These are phyloP conservation scores for Protomyces gravidus DNA, from an alignment of 1,139 yeast species.

Conservation along the genomic window DNA sequence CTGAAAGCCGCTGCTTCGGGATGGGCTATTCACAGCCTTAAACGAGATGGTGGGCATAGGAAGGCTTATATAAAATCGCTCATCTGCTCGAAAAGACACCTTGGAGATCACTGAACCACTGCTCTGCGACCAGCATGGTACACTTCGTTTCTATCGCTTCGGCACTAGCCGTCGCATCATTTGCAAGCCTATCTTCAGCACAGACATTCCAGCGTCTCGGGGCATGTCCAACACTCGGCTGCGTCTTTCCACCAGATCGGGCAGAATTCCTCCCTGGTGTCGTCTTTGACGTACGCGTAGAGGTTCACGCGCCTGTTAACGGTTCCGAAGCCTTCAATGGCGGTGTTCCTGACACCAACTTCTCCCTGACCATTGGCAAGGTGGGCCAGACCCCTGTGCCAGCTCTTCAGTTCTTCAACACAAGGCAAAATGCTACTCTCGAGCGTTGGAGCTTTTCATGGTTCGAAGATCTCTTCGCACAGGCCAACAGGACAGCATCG, in stretches of 20 bases:
- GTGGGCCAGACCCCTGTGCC: conserved; percentile 7
- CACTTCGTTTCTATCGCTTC: not conserved
- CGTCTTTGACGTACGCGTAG: conserved; percentile 3
- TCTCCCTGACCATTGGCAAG: conserved; percentile 4
- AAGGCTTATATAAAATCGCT: too few species aligned
- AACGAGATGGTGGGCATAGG: too few species aligned
- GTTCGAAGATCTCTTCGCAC: conserved; percentile 16
- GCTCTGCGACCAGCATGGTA: not conserved
- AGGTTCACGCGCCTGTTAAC: conserved; percentile 13
- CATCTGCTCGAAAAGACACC: too few species aligned
- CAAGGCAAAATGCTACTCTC: conserved; percentile 1
- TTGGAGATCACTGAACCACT: too few species aligned
- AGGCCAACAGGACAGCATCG: conserved; percentile 2
- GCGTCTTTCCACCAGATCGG: conserved; percentile 10
- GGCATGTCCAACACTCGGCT: conserved; percentile 5
- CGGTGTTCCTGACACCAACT: conserved; percentile 4
- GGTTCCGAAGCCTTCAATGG: conserved; percentile 14
- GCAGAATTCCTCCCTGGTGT: conserved; percentile 14
- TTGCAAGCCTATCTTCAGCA: not conserved
- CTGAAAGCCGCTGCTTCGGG: too few species aligned
- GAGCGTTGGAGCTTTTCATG: conserved; percentile 14
- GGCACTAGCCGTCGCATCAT: not conserved
- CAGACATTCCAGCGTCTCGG: conserved; percentile 14
- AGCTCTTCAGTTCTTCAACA: conserved; percentile 6
- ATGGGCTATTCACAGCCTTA: too few species aligned